Evolutionary conservation across 306 rosid genomes (phyloP).

Genomic region (Quercus variabilis): DNA sequence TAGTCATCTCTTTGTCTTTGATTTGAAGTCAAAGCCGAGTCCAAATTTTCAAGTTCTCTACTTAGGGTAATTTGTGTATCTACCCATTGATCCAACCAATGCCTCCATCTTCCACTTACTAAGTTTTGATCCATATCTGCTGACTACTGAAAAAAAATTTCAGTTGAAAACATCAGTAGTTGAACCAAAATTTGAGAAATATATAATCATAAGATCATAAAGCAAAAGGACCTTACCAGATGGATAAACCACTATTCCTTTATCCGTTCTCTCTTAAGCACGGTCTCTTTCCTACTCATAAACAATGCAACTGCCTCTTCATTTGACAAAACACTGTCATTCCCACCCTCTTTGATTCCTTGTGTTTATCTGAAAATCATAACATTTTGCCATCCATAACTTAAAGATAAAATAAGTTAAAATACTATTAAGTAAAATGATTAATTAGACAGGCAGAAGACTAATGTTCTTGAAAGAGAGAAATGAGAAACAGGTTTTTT

Average conservation of each 20-base stretch:
- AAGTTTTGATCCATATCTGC: constrained; percentile 52
- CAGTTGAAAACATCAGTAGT: not conserved
- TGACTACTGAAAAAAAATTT: constrained; percentile 49
- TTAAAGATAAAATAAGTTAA: not conserved
- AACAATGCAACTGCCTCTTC: constrained; percentile 53
- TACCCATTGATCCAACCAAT: constrained; percentile 96
- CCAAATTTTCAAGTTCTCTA: constrained; percentile 87
- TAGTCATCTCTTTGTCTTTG: constrained; percentile 34
- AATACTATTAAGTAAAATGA: not conserved
- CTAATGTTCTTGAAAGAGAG: not conserved
- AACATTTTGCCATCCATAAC: not conserved
- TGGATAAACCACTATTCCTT: constrained; percentile 63
- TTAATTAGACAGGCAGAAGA: not conserved
- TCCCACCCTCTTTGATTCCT: constrained; percentile 68
- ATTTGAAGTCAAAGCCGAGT: constrained; percentile 45
- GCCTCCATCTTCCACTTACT: constrained; percentile 86
- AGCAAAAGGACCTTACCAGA: constrained; percentile 44
- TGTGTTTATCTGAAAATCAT: constrained; percentile 61
- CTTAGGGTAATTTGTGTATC: constrained; percentile 84
- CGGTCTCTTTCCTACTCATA: constrained; percentile 61
- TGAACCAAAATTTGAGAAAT: constrained; percentile 5
- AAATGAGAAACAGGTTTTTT: not conserved
- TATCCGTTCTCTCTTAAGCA: constrained; percentile 61
- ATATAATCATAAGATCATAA: not conserved
- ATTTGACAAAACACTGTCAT: constrained; percentile 59